Evolutionary conservation across 139 green algal species (phyloP).

Genomic region (Coccomyxa sp.): DNA sequence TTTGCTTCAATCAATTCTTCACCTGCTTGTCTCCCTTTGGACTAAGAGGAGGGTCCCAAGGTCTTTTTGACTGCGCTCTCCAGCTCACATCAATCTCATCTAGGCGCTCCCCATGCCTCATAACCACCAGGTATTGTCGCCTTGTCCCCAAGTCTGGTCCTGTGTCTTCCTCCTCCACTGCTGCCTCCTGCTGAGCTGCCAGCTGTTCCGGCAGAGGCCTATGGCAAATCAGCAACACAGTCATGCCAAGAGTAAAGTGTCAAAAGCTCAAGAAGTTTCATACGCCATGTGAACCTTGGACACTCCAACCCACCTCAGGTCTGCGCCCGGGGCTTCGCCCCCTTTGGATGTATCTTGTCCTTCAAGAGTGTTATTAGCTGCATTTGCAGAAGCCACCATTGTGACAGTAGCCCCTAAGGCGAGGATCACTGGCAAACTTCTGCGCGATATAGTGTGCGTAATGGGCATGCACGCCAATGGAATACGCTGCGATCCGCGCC

Average conservation of each 20-base stretch:
- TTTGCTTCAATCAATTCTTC: no score
- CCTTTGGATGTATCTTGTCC: background rate
- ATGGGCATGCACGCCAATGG: no score
- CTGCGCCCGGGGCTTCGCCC: background rate
- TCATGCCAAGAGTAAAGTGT: background rate
- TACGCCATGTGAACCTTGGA: background rate
- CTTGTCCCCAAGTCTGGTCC: background rate
- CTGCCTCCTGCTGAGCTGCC: background rate
- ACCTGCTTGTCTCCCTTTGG: conserved; percentile 17
- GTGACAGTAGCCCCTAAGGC: background rate
- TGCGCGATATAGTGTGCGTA: background rate
- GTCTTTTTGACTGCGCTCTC: background rate
- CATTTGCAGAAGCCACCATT: background rate
- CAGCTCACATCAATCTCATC: conserved; percentile 19
- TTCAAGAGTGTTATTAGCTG: background rate
- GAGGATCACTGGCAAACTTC: background rate
- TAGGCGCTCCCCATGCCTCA: conserved; percentile 19
- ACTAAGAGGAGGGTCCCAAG: conserved; percentile 15
- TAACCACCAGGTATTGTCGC: conserved; percentile 16
- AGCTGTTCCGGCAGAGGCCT: background rate
- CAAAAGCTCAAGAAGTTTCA: background rate
- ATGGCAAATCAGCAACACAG: no score
- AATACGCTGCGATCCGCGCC: no score
- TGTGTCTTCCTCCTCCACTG: background rate
- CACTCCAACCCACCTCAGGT: background rate